These are phyloP conservation scores for Metschnikowia proteae DNA, from an alignment of 805 yeast species.

Conservation along the genomic window DNA sequence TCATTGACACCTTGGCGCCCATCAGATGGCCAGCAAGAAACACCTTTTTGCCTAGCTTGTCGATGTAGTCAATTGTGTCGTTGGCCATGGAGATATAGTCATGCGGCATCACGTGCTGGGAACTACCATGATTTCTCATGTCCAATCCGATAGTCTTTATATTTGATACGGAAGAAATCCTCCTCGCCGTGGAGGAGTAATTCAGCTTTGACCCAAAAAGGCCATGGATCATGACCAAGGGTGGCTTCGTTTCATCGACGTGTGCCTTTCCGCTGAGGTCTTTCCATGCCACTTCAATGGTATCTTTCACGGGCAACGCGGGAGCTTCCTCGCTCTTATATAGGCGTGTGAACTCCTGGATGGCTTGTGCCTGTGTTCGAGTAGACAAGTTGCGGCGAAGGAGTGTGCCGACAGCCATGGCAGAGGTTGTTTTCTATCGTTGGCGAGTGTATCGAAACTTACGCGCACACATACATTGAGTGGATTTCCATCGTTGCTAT, in stretches of 20 bases:
- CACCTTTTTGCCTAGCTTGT: slow-evolving; percentile 17
- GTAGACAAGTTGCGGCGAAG: slow-evolving; percentile 1
- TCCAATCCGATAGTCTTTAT: slow-evolving; percentile 44
- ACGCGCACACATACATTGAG: slow-evolving; percentile 1
- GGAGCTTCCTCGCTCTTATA: neutral
- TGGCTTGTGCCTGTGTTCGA: neutral
- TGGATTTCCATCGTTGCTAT: neutral
- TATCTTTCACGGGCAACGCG: slow-evolving; percentile 3
- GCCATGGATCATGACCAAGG: slow-evolving; percentile 51
- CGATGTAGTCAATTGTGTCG: slow-evolving; percentile 39
- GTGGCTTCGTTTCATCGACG: slow-evolving; percentile 18
- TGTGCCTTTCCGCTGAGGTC: slow-evolving; percentile 7
- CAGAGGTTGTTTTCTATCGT: neutral
- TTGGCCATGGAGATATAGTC: slow-evolving; percentile 42
- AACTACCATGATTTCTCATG: slow-evolving; percentile 54
- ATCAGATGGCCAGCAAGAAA: slow-evolving; percentile 51
- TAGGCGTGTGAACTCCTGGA: neutral
- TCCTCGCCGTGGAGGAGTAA: slow-evolving; percentile 38
- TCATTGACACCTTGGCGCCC: slow-evolving; percentile 59
- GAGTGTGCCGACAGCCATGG: neutral
- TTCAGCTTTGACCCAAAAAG: slow-evolving; percentile 48
- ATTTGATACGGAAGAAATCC: slow-evolving; percentile 27
- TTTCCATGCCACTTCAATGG: slow-evolving; percentile 6
- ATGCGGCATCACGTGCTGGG: slow-evolving; percentile 42
- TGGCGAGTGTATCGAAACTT: neutral